Conservation (phyloP, 192 early-diverging fungal species). For the Mortierella claussenii region DNA sequence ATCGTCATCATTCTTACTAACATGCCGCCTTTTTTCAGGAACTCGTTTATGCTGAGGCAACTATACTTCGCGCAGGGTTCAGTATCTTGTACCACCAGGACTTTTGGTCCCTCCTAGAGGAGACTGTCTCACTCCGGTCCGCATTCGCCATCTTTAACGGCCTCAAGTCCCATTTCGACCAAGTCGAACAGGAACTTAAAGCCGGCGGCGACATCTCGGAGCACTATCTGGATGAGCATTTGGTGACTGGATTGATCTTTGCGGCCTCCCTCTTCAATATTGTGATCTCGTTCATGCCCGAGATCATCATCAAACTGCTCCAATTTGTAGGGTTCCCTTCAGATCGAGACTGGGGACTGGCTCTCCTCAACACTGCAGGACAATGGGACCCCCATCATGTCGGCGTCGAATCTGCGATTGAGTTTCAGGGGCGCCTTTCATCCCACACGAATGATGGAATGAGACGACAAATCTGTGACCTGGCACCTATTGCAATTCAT, state of each 20-base stretch:
- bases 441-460: constrained; percentile 63
- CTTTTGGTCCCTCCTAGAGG: constrained; percentile 76
- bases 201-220: constrained; percentile 56
- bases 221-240: constrained; percentile 79
- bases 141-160: constrained; percentile 73
- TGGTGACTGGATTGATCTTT: constrained; percentile 81
- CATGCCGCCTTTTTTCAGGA: constrained; percentile 51
- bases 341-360: constrained; percentile 78
- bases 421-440: constrained; percentile 42
- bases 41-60: constrained; percentile 83
- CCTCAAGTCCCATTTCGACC: constrained; percentile 58
- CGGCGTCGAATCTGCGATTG: constrained; percentile 21
- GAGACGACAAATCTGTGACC: constrained; percentile 80
- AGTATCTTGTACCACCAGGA: constrained; percentile 81
- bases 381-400: constrained; percentile 65
- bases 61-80: constrained; percentile 76
- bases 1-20: not conserved
- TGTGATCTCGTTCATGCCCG: constrained; percentile 81
- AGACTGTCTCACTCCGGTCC: constrained; percentile 78
- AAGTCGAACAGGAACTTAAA: constrained; percentile 59
- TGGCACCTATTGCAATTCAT: constrained; percentile 77
- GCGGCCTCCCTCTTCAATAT: constrained; percentile 83
- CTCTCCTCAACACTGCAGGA: constrained; percentile 73
- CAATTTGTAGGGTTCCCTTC: constrained; percentile 87
- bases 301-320: constrained; percentile 72